Evolutionary conservation across 441 rosid genomes (phyloP).

Genomic region (Erysimum cheiri): DNA sequence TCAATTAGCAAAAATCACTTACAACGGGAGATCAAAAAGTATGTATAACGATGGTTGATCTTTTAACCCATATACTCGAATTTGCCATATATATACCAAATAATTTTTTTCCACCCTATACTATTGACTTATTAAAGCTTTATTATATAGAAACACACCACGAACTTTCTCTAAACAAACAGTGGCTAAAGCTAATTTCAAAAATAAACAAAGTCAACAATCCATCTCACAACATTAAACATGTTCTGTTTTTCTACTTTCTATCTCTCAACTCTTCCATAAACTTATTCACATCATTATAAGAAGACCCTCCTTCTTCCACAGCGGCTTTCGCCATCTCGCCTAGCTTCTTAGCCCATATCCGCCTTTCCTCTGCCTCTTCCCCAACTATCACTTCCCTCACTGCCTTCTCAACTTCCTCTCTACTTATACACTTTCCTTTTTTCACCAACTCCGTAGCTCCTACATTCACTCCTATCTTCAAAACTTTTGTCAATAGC

Average conservation of each 20-base stretch:
- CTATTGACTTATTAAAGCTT: neutral
- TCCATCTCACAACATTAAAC: slow-evolving; percentile 12
- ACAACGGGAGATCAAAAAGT: neutral
- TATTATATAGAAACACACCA: neutral
- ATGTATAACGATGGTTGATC: neutral
- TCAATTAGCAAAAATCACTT: neutral
- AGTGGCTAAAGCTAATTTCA: neutral
- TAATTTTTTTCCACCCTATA: neutral
- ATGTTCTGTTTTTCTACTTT: slow-evolving; percentile 6
- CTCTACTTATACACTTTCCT: slow-evolving; percentile 49
- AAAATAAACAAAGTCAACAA: slow-evolving; percentile 7
- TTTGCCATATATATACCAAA: neutral
- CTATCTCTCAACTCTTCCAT: slow-evolving; percentile 47
- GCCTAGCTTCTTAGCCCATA: slow-evolving; percentile 42
- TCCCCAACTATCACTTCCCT: slow-evolving; percentile 52
- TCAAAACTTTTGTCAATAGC: slow-evolving; percentile 50
- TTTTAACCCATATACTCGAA: neutral
- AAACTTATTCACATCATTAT: slow-evolving; percentile 47
- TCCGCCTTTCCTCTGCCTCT: slow-evolving; percentile 53
- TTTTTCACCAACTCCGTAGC: slow-evolving; percentile 36
- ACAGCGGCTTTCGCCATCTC: slow-evolving; percentile 57
- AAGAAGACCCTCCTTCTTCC: slow-evolving; percentile 65
- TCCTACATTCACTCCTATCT: slow-evolving; percentile 54
- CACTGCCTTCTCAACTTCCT: slow-evolving; percentile 55
- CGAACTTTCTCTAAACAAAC: neutral